phyloP scores from a whole-genome alignment of 2,329 filamentous ascomycete species.

The Stachybotrys chartarum region DNA sequence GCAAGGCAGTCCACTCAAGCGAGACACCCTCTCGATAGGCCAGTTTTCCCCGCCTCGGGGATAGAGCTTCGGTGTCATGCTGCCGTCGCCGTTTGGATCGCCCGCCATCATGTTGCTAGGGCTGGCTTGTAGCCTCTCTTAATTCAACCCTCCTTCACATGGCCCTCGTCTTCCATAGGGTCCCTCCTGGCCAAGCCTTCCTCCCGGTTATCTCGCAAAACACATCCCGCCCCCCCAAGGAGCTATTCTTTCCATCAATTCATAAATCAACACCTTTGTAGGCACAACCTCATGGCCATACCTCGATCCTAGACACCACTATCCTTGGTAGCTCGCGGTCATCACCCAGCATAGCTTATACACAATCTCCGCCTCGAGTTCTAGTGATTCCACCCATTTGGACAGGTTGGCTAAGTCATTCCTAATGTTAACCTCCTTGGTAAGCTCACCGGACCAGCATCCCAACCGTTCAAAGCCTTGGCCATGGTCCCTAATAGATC shows the following conservation, averaged over 20 bases:
- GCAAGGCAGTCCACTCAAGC: neutral
- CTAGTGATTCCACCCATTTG: neutral
- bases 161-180: neutral
- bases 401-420: neutral
- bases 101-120: neutral
- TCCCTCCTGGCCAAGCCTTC: neutral
- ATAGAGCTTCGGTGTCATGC: neutral
- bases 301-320: neutral
- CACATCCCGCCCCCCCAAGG: neutral
- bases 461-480: constrained; percentile 4
- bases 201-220: neutral
- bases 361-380: neutral
- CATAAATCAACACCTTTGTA: neutral
- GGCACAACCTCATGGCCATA: neutral
- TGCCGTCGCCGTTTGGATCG: neutral
- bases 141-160: neutral
- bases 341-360: neutral
- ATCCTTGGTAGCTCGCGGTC: neutral
- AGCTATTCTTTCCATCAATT: neutral
- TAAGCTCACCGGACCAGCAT: constrained; percentile 4
- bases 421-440: neutral
- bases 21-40: neutral
- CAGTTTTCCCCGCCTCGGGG: neutral
- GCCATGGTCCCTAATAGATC: constrained; percentile 10
- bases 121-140: neutral